These are phyloP conservation scores for Ceratocystis huliohia DNA, from an alignment of 2,329 filamentous ascomycete species.

Conservation along the genomic window DNA sequence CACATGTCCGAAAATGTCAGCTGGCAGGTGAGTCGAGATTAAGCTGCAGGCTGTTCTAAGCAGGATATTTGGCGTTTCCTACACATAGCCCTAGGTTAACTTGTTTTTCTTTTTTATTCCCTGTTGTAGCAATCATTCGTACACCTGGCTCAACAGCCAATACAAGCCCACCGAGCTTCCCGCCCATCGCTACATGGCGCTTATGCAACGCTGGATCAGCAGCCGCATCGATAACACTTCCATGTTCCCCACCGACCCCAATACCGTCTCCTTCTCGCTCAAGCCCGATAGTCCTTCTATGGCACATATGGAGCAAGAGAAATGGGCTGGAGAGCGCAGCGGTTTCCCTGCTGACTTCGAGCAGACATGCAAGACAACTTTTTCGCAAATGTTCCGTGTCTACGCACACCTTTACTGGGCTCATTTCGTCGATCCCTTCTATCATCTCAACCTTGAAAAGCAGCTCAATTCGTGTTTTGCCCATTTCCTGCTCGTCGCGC, in stretches of 20 bases:
- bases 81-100: not conserved
- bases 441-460: constrained; percentile 54
- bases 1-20: constrained; percentile 73
- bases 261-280: constrained; percentile 41
- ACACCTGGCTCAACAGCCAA: constrained; percentile 72
- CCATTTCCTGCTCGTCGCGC: constrained; percentile 56
- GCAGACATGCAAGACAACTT: constrained; percentile 66
- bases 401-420: constrained; percentile 84
- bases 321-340: constrained; percentile 68
- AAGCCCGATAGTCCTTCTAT: constrained; percentile 39
- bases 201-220: constrained; percentile 77
- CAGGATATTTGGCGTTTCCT: not conserved
- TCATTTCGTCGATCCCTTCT: constrained; percentile 62
- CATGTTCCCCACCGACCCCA: constrained; percentile 66
- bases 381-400: constrained; percentile 81
- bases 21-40: constrained; percentile 52
- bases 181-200: constrained; percentile 68
- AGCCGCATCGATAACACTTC: constrained; percentile 67
- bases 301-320: constrained; percentile 34
- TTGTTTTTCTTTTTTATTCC: not conserved
- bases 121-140: constrained; percentile 53
- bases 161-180: constrained; percentile 67
- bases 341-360: constrained; percentile 71
- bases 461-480: constrained; percentile 62
- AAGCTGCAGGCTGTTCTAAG: not conserved